Evolutionary conservation across 371 early-diverging fungal genomes (phyloP).

Genomic region (Zancudomyces culisetae): DNA sequence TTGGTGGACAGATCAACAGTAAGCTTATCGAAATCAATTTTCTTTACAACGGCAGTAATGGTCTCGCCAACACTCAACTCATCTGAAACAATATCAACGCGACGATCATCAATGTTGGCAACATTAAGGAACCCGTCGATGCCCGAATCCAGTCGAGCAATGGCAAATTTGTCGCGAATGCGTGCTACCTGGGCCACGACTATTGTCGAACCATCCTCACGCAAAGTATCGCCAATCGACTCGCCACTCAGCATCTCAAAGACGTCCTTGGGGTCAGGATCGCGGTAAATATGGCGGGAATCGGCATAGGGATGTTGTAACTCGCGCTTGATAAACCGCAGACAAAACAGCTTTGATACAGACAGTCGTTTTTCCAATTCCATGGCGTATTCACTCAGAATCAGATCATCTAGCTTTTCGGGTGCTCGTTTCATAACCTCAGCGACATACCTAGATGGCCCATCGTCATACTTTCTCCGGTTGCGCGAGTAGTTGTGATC

Average conservation of each 20-base stretch:
- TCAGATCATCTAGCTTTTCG: slow-evolving; percentile 62
- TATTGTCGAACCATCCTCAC: slow-evolving; percentile 31
- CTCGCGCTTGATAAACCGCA: slow-evolving; percentile 74
- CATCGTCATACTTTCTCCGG: slow-evolving; percentile 15
- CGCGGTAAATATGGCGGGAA: slow-evolving; percentile 38
- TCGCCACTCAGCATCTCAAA: slow-evolving; percentile 84
- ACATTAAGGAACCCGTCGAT: slow-evolving; percentile 64
- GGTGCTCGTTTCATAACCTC: slow-evolving; percentile 64
- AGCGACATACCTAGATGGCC: slow-evolving; percentile 47
- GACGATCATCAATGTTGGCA: slow-evolving; percentile 40
- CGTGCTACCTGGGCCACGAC: slow-evolving; percentile 21
- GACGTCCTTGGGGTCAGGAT: slow-evolving; percentile 38
- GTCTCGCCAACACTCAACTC: slow-evolving; percentile 42
- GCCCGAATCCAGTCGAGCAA: slow-evolving; percentile 54
- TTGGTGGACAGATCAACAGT: slow-evolving; percentile 47
- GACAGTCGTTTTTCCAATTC: slow-evolving; percentile 52
- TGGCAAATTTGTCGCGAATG: slow-evolving; percentile 51
- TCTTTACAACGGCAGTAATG: slow-evolving; percentile 50
- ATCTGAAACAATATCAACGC: slow-evolving; percentile 34
- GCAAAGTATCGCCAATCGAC: slow-evolving; percentile 25
- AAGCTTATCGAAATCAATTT: slow-evolving; percentile 58
- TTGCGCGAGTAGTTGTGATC: slow-evolving; percentile 11
- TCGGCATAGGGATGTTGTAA: slow-evolving; percentile 69
- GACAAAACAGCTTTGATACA: slow-evolving; percentile 49
- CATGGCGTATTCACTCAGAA: slow-evolving; percentile 77